Conservation (phyloP, 768 basidiomycete species). For the Hygrocybe punicea region DNA sequence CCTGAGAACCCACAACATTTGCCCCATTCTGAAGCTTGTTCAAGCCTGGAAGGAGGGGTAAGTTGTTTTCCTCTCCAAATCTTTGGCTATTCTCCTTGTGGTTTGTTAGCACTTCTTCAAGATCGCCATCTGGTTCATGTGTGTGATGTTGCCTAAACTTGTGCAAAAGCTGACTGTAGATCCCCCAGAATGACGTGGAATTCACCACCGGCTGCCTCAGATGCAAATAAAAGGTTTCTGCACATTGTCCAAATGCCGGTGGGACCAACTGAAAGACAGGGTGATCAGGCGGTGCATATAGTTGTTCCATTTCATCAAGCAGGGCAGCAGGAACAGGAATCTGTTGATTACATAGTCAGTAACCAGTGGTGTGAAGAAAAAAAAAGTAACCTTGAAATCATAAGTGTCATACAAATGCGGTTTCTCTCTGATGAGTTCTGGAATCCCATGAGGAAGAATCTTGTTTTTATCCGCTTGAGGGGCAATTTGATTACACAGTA, state of each 20-base stretch:
- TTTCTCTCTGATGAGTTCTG: constrained; percentile 25
- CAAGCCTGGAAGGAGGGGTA: constrained; percentile 8
- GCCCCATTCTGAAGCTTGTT: constrained; percentile 12
- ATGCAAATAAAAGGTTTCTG: constrained; percentile 8
- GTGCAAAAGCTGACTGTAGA: constrained; percentile 7
- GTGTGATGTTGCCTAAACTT: background rate
- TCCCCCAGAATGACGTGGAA: constrained; percentile 10
- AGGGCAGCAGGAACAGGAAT: constrained; percentile 14
- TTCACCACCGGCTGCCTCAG: constrained; percentile 12
- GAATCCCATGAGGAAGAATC: constrained; percentile 33
- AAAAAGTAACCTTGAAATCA: constrained; percentile 32
- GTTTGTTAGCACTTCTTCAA: background rate
- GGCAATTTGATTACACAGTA: constrained; percentile 16
- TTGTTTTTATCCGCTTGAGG: constrained; percentile 29
- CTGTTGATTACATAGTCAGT: constrained; percentile 3
- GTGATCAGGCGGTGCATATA: constrained; percentile 18
- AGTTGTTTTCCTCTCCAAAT: background rate
- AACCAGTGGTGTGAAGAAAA: background rate
- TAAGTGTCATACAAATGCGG: constrained; percentile 23
- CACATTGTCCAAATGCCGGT: constrained; percentile 10
- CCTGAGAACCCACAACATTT: constrained; percentile 7
- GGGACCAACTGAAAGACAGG: constrained; percentile 20
- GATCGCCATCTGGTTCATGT: background rate
- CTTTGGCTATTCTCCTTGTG: background rate
- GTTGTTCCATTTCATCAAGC: constrained; percentile 12